A percentile compares a stretch with the other conserved stretches of the same genome.
Conservation (phyloP, 352 stramenopile species). For the Globisporangium irregulare region DNA sequence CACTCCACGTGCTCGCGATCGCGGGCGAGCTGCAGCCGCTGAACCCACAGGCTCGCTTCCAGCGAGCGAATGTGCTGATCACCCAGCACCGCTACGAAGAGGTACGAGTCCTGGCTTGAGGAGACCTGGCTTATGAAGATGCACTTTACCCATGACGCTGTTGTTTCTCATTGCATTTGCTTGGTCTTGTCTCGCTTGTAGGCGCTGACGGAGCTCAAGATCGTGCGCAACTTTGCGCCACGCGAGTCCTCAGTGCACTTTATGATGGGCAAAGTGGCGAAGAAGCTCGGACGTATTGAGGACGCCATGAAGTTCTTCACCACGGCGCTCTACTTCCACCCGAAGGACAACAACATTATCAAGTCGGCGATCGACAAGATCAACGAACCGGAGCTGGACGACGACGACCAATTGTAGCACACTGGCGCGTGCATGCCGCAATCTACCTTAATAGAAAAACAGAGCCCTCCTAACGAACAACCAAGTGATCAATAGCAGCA, state of each 20-base stretch:
- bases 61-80: slow-evolving; percentile 94
- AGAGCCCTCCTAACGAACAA: not conserved
- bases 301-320: slow-evolving; percentile 96
- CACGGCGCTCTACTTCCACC: slow-evolving; percentile 95
- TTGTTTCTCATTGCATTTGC: not conserved
- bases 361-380: slow-evolving; percentile 94
- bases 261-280: slow-evolving; percentile 94
- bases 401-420: slow-evolving; percentile 47
- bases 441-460: not conserved
- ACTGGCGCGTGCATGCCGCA: not conserved
- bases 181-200: slow-evolving; percentile 4
- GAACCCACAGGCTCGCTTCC: slow-evolving; percentile 93
- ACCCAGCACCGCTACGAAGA: slow-evolving; percentile 91
- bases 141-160: not conserved
- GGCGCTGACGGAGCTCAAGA: slow-evolving; percentile 90
- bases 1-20: slow-evolving; percentile 85
- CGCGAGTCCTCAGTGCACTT: slow-evolving; percentile 97
- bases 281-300: slow-evolving; percentile 85
- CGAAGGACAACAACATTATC: slow-evolving; percentile 97
- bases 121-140: not conserved
- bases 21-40: slow-evolving; percentile 89
- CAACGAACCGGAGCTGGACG: slow-evolving; percentile 63
- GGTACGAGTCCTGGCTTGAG: slow-evolving; percentile 16
- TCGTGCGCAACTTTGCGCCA: slow-evolving; percentile 91
- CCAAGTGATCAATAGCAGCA: not conserved